phyloP scores from a whole-genome alignment of 768 basidiomycete species.

The Tylopilus balloui region DNA sequence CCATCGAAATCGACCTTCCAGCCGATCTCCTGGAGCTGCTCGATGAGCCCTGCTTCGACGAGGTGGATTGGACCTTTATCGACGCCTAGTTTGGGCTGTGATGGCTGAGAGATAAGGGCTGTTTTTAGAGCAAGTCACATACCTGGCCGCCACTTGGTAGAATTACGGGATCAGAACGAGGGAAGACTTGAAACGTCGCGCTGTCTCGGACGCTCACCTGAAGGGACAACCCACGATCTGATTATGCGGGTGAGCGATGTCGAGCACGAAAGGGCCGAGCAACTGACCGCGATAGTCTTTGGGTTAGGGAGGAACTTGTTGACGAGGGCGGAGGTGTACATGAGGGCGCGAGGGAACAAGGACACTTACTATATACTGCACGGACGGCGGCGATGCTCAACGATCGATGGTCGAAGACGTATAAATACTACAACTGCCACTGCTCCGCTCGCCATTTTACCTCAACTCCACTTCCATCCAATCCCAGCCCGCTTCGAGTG shows the following conservation, averaged over 20 bases:
- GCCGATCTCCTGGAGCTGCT: slow-evolving; percentile 72
- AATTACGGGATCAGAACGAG: slow-evolving; percentile 12
- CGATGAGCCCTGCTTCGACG: slow-evolving; percentile 78
- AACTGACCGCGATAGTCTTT: slow-evolving; percentile 76
- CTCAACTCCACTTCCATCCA: slow-evolving; percentile 13
- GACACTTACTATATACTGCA: no score
- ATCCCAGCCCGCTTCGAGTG: slow-evolving; percentile 1
- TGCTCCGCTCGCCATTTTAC: slow-evolving; percentile 11
- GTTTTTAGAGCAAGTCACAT: slow-evolving; percentile 5
- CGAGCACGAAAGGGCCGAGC: neutral
- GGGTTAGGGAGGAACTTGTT: slow-evolving; percentile 46
- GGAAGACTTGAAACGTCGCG: neutral
- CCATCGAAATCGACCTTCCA: slow-evolving; percentile 91
- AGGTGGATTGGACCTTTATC: slow-evolving; percentile 87
- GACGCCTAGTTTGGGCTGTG: slow-evolving; percentile 71
- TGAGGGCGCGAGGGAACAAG: slow-evolving; percentile 3
- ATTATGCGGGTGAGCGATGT: slow-evolving; percentile 8
- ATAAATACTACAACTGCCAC: slow-evolving; percentile 20
- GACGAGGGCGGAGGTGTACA: slow-evolving; percentile 17
- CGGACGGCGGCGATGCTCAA: no score
- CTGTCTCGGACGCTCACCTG: slow-evolving; percentile 51
- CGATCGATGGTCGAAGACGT: neutral
- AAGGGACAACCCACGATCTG: slow-evolving; percentile 95
- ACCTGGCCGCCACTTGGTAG: slow-evolving; percentile 31
- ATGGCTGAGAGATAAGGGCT: slow-evolving; percentile 9